phyloP scores from a whole-genome alignment of 768 basidiomycete genomes.

The Leccinum disarticulatum region DNA sequence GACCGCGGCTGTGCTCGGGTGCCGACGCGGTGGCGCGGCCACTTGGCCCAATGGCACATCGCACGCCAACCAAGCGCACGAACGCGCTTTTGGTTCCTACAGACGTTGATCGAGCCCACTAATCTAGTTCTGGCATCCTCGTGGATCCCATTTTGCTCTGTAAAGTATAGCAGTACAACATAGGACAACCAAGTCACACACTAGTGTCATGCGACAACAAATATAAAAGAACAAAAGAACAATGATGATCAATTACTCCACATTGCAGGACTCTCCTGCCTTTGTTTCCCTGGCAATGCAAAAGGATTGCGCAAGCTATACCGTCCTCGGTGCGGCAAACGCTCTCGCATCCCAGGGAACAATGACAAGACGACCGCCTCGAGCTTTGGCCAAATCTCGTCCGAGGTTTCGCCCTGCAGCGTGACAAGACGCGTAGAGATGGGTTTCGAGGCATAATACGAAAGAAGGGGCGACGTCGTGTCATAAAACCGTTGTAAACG shows the following conservation, averaged over 20 bases:
- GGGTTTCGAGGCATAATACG: constrained; percentile 54
- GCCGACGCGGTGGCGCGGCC: background rate
- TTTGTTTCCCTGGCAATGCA: constrained; percentile 29
- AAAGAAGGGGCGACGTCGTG: constrained; percentile 78
- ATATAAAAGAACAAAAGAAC: background rate
- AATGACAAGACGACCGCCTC: constrained; percentile 56
- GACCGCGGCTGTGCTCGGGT: constrained; percentile 12
- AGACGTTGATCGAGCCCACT: background rate
- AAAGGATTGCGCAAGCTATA: constrained; percentile 58
- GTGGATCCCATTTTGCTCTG: background rate
- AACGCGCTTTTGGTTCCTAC: background rate
- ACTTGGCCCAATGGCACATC: background rate
- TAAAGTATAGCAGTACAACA: constrained; percentile 13
- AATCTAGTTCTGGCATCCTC: background rate
- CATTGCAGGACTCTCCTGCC: constrained; percentile 12
- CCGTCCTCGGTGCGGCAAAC: constrained; percentile 44
- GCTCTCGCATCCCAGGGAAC: constrained; percentile 61
- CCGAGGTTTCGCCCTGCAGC: constrained; percentile 71
- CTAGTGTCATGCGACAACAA: constrained; percentile 6
- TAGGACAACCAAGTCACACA: constrained; percentile 6
- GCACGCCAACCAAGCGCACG: background rate
- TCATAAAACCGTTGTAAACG: constrained; percentile 76
- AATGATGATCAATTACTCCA: constrained; percentile 14
- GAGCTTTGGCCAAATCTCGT: constrained; percentile 88
- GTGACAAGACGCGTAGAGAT: constrained; percentile 50